Evolutionary conservation across 2,329 filamentous ascomycete genomes (phyloP), one percentile per base, ranked within the genome.

Genomic region (Calonectria henricotiae): DNA sequence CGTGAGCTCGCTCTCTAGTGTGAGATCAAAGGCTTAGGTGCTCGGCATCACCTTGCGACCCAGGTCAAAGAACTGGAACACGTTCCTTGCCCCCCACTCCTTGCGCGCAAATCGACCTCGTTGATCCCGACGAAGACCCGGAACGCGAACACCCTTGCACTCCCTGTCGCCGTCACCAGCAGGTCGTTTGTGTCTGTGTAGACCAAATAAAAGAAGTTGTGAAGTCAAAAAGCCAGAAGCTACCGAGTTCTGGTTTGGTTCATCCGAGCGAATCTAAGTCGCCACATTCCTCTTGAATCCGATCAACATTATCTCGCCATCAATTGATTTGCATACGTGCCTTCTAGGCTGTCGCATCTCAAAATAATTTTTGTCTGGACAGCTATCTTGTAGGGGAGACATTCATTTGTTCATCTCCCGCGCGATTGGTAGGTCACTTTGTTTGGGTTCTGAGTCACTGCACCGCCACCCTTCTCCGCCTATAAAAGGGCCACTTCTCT

Each of bases 351-450:
- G 66, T 62, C 67, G 73, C 75, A 61, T 72, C 73, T 67, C 69
- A 73, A 76, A 74, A 66, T 51, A 60, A 67, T 71, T 25, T 43
- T 62, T 67, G 75, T 71, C 75, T 78, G 80, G 81, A 80, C 83
- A 83, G 79, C 78, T 79, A 79, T 77, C 74, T 81, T 84, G 84
- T 86, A 86, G 94, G 94, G 93, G 95, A 97, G 93, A 95, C 95
- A 97, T 98, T 98, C 85, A 92, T 83, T 98, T 97, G 95, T 97
- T 94, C 87, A 93, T 97, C 95, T 97, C 94, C 93, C 90, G 85
- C 89, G 88, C 89, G 89, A 83, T 89, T 86, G 89, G 90, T 92
- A 91, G 83, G 87, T 81, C 54, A 69, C 68, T 69, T 63, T 35
- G 17, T 70, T 74, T 71, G 25, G 67, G 67, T 70, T 73, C 71